Conservation (phyloP, 2,329 filamentous ascomycete species). For the Dothideomycetidae sp. region DNA sequence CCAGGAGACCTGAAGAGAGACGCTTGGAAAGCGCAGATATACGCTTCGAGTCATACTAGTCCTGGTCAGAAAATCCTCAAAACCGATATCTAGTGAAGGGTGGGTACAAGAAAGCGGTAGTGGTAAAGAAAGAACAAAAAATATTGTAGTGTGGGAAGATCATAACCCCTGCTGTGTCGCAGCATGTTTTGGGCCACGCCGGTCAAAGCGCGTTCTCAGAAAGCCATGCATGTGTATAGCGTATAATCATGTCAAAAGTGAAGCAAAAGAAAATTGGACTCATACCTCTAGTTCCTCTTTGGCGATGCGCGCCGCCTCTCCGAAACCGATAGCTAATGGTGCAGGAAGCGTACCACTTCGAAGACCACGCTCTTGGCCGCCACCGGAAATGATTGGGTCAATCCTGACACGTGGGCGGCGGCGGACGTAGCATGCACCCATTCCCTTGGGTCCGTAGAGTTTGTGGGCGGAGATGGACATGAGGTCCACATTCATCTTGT, state of each 20-base stretch:
- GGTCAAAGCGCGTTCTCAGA: slow-evolving; percentile 55
- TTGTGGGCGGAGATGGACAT: slow-evolving; percentile 99
- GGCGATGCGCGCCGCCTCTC: slow-evolving; percentile 86
- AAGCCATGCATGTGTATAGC: slow-evolving; percentile 81
- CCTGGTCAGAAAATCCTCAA: too few species aligned
- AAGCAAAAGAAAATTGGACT: slow-evolving; percentile 15
- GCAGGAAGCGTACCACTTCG: slow-evolving; percentile 89
- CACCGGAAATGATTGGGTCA: slow-evolving; percentile 90
- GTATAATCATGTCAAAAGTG: slow-evolving; percentile 54
- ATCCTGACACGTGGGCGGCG: slow-evolving; percentile 83
- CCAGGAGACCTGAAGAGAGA: slow-evolving; percentile 64
- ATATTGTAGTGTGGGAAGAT: slow-evolving; percentile 15
- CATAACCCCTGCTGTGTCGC: slow-evolving; percentile 55
- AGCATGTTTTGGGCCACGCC: slow-evolving; percentile 27
- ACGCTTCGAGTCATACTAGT: slow-evolving; percentile 78
- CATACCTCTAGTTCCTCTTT: slow-evolving; percentile 82
- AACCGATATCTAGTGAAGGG: too few species aligned
- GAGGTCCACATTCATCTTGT: slow-evolving; percentile 93
- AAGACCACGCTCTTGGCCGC: slow-evolving; percentile 88
- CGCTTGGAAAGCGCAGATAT: slow-evolving; percentile 72
- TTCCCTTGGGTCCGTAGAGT: slow-evolving; percentile 94
- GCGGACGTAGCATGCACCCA: slow-evolving; percentile 91
- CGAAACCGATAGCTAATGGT: slow-evolving; percentile 78
- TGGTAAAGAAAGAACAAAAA: slow-evolving; percentile 16
- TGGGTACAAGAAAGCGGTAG: neutral